phyloP scores from a whole-genome alignment of 2,329 filamentous ascomycete genomes.

The Diplodia intermedia region DNA sequence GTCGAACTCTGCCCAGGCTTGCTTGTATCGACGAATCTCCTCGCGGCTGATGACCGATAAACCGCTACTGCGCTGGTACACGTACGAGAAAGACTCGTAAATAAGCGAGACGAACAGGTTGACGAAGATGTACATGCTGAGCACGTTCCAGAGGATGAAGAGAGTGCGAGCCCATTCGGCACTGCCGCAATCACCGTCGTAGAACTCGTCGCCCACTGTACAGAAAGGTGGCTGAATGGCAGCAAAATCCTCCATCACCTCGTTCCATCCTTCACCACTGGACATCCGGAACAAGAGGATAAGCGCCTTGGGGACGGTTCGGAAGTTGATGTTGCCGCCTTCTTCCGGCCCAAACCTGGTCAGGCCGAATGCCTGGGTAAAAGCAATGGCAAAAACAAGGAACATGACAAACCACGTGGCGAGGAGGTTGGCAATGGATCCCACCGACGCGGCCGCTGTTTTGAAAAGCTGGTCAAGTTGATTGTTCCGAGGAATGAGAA shows the following conservation, averaged over 20 bases:
- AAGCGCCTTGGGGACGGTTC: constrained; percentile 90
- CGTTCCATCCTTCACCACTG: constrained; percentile 94
- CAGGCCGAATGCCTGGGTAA: constrained; percentile 94
- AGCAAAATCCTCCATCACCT: constrained; percentile 95
- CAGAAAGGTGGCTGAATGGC: constrained; percentile 80
- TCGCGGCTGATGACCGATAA: constrained; percentile 88
- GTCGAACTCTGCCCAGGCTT: constrained; percentile 96
- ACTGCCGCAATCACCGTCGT: constrained; percentile 91
- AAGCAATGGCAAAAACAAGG: constrained; percentile 91
- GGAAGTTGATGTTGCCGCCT: constrained; percentile 84
- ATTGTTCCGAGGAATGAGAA: constrained; percentile 95
- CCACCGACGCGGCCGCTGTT: constrained; percentile 91
- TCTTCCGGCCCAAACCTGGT: constrained; percentile 82
- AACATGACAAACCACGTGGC: constrained; percentile 98
- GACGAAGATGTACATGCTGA: constrained; percentile 99
- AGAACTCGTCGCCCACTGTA: constrained; percentile 74
- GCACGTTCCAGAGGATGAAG: constrained; percentile 97
- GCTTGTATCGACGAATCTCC: constrained; percentile 95
- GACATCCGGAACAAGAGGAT: constrained; percentile 94
- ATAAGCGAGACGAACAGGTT: constrained; percentile 98
- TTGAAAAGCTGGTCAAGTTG: constrained; percentile 98
- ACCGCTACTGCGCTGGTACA: constrained; percentile 96
- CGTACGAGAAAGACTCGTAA: constrained; percentile 99
- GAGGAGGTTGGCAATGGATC: constrained; percentile 86
- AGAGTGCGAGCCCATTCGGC: constrained; percentile 84